Evolutionary conservation across 108 stramenopile species (phyloP).

Genomic region (Pelagomonas calceolata): DNA sequence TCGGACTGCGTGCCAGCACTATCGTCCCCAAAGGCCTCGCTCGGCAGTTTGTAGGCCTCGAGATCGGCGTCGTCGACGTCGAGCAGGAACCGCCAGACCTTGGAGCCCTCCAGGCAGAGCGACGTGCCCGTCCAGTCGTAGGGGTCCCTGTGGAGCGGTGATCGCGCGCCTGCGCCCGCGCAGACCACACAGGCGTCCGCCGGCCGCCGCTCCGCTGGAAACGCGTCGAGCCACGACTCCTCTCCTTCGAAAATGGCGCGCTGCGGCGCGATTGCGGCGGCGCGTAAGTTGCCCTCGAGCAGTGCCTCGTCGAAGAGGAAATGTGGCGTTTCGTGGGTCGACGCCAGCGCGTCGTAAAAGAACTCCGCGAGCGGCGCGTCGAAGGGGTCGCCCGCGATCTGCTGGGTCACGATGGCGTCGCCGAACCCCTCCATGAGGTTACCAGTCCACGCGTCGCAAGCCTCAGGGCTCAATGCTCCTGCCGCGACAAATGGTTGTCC

Average conservation of each 20-base stretch:
- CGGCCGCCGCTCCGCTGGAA: slow-evolving; percentile 32
- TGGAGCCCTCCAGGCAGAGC: slow-evolving; percentile 48
- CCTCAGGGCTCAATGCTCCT: neutral
- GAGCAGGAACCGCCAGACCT: slow-evolving; percentile 48
- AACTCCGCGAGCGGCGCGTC: neutral
- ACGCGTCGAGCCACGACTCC: slow-evolving; percentile 42
- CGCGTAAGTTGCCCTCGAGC: neutral
- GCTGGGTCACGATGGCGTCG: neutral
- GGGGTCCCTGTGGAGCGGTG: slow-evolving; percentile 50
- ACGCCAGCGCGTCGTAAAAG: neutral
- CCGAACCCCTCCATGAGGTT: neutral
- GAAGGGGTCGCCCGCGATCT: neutral
- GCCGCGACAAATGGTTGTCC: neutral
- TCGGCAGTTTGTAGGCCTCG: neutral
- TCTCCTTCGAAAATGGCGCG: neutral
- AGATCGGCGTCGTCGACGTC: neutral
- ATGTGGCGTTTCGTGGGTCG: neutral
- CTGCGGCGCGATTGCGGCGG: neutral
- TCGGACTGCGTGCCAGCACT: neutral
- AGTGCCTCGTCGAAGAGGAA: slow-evolving; percentile 1
- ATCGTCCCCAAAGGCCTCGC: neutral
- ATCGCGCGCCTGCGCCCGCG: slow-evolving; percentile 47
- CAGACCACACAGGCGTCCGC: slow-evolving; percentile 39
- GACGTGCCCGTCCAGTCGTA: slow-evolving; percentile 60
- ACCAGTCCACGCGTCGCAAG: neutral